Conservation (phyloP, 2,329 filamentous ascomycete genomes). For the Penicillium carneum region DNA sequence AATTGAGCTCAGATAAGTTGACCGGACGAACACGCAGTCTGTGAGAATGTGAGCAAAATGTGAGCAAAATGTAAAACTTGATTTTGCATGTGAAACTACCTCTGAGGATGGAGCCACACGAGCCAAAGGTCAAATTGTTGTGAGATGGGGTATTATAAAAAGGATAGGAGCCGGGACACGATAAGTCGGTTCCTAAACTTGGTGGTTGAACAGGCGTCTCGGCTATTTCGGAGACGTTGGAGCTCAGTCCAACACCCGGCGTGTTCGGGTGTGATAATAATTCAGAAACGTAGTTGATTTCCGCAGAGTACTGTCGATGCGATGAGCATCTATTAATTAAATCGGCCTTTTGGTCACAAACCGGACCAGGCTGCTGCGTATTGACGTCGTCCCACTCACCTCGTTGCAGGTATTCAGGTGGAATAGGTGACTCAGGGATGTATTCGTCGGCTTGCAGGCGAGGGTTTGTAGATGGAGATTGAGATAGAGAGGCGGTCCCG, state of each 20-base stretch:
- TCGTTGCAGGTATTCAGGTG: not conserved
- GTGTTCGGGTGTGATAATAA: not conserved
- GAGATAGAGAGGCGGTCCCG: not conserved
- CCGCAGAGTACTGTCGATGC: not conserved
- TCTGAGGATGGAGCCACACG: not conserved
- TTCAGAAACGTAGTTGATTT: not conserved
- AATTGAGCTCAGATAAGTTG: slow-evolving; percentile 6
- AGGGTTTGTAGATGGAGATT: not conserved
- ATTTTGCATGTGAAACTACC: slow-evolving; percentile 5
- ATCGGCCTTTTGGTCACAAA: not conserved
- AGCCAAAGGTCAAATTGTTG: not conserved
- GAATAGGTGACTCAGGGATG: slow-evolving; percentile 5
- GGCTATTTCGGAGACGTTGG: slow-evolving; percentile 29
- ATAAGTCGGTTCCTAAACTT: slow-evolving; percentile 3
- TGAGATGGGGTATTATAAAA: not conserved
- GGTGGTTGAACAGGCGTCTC: slow-evolving; percentile 30
- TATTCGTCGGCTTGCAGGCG: not conserved
- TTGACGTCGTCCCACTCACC: slow-evolving; percentile 8
- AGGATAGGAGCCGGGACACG: not conserved
- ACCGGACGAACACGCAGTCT: not conserved
- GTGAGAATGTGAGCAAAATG: slow-evolving; percentile 4
- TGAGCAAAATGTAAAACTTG: not conserved
- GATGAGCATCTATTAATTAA: not conserved
- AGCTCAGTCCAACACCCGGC: not conserved
- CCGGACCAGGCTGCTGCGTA: not conserved